phyloP scores from a whole-genome alignment of 306 rosid genomes.

The Corylus americana region DNA sequence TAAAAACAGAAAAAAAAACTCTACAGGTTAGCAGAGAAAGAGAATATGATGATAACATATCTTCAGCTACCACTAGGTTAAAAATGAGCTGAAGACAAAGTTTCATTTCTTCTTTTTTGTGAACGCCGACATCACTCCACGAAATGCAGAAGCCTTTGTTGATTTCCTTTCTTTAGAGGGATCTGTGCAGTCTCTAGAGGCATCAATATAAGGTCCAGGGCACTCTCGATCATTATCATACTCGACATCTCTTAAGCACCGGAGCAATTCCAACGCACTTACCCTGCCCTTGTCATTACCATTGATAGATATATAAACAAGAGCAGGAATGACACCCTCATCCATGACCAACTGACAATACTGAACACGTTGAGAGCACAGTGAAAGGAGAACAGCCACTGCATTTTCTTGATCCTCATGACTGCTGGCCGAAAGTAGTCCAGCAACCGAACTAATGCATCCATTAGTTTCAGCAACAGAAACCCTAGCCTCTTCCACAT shows the following conservation, averaged over 20 bases:
- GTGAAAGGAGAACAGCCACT: conserved; percentile 56
- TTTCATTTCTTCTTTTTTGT: conserved; percentile 43
- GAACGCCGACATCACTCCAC: conserved; percentile 41
- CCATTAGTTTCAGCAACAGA: conserved; percentile 70
- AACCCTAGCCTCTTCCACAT: conserved; percentile 49
- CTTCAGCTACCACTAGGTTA: conserved; percentile 1
- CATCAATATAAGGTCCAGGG: conserved; percentile 30
- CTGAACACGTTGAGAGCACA: conserved; percentile 65
- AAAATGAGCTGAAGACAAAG: conserved; percentile 13
- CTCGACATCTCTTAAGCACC: conserved; percentile 49
- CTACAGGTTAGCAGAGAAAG: conserved; percentile 5
- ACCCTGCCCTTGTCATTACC: conserved; percentile 67
- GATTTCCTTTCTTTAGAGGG: conserved; percentile 43
- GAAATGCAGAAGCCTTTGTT: conserved; percentile 38
- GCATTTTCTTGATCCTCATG: conserved; percentile 79
- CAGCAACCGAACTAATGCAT: conserved; percentile 62
- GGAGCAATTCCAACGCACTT: conserved; percentile 60
- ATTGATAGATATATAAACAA: conserved; percentile 54
- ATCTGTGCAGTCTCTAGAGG: conserved; percentile 22
- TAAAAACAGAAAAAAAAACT: not conserved
- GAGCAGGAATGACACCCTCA: conserved; percentile 50
- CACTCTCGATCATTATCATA: conserved; percentile 33
- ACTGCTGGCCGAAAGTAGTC: conserved; percentile 54
- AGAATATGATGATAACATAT: conserved; percentile 2
- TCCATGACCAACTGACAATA: conserved; percentile 63